Evolutionary conservation across 1,284 basidiomycete species (phyloP).

Genomic region (Blastosporella zonata): DNA sequence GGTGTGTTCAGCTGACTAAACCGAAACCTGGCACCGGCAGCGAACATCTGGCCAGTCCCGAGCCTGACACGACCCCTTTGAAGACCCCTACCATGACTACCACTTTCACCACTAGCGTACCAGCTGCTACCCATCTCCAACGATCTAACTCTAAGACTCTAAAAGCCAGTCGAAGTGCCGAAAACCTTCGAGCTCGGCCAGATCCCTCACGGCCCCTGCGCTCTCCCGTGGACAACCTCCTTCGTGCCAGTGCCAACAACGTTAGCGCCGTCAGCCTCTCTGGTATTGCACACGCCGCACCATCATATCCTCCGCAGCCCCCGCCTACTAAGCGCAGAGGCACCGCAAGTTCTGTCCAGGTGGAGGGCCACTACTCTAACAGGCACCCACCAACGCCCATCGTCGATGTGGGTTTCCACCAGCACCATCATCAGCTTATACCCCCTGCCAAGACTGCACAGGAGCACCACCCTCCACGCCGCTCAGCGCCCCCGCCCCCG

Average conservation of each 20-base stretch:
- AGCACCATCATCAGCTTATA: conserved; percentile 20
- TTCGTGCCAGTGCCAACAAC: conserved; percentile 45
- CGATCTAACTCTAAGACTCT: conserved; percentile 35
- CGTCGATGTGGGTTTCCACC: conserved; percentile 20
- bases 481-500: conserved; percentile 48
- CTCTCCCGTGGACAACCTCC: conserved; percentile 36
- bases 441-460: conserved; percentile 4
- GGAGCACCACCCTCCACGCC: conserved; percentile 24
- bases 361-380: conserved; percentile 13
- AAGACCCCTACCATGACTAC: conserved; percentile 6
- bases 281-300: conserved; percentile 27
- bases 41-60: conserved; percentile 3
- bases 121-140: conserved; percentile 32
- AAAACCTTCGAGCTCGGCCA: conserved; percentile 34
- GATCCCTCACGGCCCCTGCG: conserved; percentile 29
- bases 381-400: conserved; percentile 20
- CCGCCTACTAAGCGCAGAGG: conserved; percentile 23
- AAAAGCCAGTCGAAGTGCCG: conserved; percentile 63
- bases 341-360: conserved; percentile 19
- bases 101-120: conserved; percentile 1
- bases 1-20: conserved; percentile 63
- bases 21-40: not conserved
- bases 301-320: conserved; percentile 22
- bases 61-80: conserved; percentile 6
- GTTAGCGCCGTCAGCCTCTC: conserved; percentile 51